Evolutionary conservation across 2,329 filamentous ascomycete species (phyloP).

Genomic region (Aureobasidium pullulans): DNA sequence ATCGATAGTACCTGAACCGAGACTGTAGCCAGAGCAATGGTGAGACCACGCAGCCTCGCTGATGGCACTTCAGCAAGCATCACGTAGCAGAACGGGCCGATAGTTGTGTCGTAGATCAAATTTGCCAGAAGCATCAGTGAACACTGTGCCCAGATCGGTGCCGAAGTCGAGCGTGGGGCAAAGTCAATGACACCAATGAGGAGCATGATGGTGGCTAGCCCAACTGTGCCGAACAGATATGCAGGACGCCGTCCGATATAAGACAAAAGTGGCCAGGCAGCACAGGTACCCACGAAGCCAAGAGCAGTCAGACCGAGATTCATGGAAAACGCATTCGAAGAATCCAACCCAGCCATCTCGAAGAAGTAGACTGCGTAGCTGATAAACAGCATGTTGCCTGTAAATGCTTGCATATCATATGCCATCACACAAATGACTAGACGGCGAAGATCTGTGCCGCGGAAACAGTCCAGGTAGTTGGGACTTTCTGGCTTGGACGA

Average conservation of each 20-base stretch:
- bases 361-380: conserved; percentile 44
- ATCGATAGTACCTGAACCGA: conserved; percentile 15
- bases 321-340: conserved; percentile 34
- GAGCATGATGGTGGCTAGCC: conserved; percentile 23
- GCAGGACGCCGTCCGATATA: conserved; percentile 33
- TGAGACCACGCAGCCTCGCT: conserved; percentile 14
- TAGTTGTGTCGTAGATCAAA: conserved; percentile 13
- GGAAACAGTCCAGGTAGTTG: conserved; percentile 34
- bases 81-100: conserved; percentile 17
- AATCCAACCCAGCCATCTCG: conserved; percentile 34
- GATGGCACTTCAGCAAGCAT: conserved; percentile 16
- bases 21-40: conserved; percentile 17
- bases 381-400: conserved; percentile 33
- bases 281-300: conserved; percentile 35
- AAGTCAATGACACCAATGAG: conserved; percentile 32
- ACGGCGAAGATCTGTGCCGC: conserved; percentile 33
- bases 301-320: conserved; percentile 31
- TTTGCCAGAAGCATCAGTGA: conserved; percentile 17
- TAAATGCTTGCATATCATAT: conserved; percentile 37
- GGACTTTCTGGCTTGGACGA: background rate
- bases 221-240: conserved; percentile 29
- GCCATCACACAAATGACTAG: conserved; percentile 38
- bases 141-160: conserved; percentile 29
- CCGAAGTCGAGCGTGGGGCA: conserved; percentile 29
- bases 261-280: conserved; percentile 35